Conservation (phyloP, 306 rosid genomes). For the Begonia fuchsioides region DNA sequence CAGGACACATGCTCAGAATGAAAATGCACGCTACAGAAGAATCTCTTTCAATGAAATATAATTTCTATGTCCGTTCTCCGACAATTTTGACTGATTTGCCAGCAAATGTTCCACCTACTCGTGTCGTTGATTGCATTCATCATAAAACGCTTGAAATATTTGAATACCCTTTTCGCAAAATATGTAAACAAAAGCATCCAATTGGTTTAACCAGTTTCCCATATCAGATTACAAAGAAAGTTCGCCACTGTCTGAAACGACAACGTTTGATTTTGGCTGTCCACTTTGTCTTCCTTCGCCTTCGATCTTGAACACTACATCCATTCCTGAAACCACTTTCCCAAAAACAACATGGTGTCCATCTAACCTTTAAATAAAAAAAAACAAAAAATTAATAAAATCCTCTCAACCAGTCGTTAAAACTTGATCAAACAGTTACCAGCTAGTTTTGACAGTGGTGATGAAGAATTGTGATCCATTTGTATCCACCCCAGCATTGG, state of each 20-base stretch:
- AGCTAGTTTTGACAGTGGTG: conserved; percentile 62
- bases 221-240: conserved; percentile 7
- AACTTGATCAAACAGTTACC: conserved; percentile 28
- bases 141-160: too few relatives aligned
- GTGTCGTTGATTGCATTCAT: too few relatives aligned
- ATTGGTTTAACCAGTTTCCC: too few relatives aligned
- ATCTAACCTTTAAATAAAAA: conserved; percentile 65
- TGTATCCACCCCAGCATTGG: conserved; percentile 76
- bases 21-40: too few relatives aligned
- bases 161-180: too few relatives aligned
- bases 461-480: conserved; percentile 93
- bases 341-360: conserved; percentile 68
- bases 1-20: too few relatives aligned
- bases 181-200: too few relatives aligned
- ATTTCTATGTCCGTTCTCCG: too few relatives aligned
- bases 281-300: conserved; percentile 25
- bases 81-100: too few relatives aligned
- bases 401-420: neutral
- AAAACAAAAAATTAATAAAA: conserved; percentile 6
- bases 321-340: conserved; percentile 43
- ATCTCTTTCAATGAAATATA: too few relatives aligned
- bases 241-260: conserved; percentile 39
- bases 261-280: conserved; percentile 22
- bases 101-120: too few relatives aligned
- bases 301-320: conserved; percentile 32